Conservation (phyloP, 2,329 filamentous ascomycete species). For the Penicillium nordicum region DNA sequence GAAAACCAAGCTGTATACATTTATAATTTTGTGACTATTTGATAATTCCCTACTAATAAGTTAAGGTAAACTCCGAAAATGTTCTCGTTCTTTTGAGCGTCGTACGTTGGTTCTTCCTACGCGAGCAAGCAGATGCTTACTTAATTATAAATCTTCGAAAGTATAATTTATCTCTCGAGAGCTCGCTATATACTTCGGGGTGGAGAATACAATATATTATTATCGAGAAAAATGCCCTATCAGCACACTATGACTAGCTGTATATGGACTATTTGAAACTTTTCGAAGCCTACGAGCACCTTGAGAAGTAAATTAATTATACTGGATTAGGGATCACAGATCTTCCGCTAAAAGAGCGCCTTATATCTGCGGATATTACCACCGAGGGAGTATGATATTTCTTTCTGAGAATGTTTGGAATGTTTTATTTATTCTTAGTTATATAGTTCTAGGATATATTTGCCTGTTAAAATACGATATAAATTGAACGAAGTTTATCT, state of each 20-base stretch:
- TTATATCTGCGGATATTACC: neutral
- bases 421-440: too few relatives aligned
- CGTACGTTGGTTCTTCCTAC: neutral
- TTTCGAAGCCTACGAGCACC: neutral
- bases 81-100: neutral
- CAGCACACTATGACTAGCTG: neutral
- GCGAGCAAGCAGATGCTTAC: neutral
- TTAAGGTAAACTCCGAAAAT: neutral
- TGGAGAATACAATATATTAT: neutral
- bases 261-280: neutral
- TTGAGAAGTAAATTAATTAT: neutral
- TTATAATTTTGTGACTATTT: neutral
- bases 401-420: too few relatives aligned
- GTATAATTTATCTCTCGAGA: neutral
- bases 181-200: neutral
- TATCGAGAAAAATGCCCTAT: neutral
- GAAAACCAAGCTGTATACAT: neutral
- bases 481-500: neutral
- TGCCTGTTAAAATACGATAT: neutral
- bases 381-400: neutral
- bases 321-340: neutral
- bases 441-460: neutral
- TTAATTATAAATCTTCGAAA: neutral
- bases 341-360: neutral
- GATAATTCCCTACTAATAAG: neutral